Conservation (phyloP, 2,329 filamentous ascomycete genomes). For the Epichloe scottii region DNA sequence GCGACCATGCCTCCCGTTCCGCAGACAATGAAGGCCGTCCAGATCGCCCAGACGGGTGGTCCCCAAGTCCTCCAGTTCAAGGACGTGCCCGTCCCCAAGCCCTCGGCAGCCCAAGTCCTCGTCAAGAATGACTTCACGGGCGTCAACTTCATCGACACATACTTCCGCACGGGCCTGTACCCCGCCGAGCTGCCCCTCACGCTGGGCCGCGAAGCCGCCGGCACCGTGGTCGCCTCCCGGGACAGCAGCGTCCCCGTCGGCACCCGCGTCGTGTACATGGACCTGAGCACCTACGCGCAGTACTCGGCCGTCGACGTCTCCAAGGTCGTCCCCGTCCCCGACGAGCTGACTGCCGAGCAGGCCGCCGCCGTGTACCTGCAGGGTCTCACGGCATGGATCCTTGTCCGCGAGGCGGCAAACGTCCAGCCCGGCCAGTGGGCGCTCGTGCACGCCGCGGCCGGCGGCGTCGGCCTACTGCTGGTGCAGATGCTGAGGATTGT, state of each 20-base stretch:
- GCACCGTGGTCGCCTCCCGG: constrained; percentile 52
- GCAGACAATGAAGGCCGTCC: constrained; percentile 57
- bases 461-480: constrained; percentile 65
- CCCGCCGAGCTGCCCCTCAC: constrained; percentile 57
- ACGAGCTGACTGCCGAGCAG: constrained; percentile 43
- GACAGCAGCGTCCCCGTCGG: constrained; percentile 48
- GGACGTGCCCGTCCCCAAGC: constrained; percentile 55
- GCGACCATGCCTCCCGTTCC: constrained; percentile 55
- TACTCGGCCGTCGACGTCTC: constrained; percentile 40
- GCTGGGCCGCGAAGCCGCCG: constrained; percentile 68
- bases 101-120: constrained; percentile 58
- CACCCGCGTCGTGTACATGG: constrained; percentile 60
- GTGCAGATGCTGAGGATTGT: constrained; percentile 60
- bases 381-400: constrained; percentile 68
- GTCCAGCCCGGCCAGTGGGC: constrained; percentile 70
- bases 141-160: constrained; percentile 83
- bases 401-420: constrained; percentile 64
- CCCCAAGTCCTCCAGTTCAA: constrained; percentile 60
- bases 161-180: constrained; percentile 82
- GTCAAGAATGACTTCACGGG: constrained; percentile 72
- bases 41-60: constrained; percentile 52
- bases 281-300: constrained; percentile 39
- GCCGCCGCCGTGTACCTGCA: constrained; percentile 65
- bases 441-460: constrained; percentile 75
- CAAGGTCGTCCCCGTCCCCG: constrained; percentile 51